Evolutionary conservation across 2,329 filamentous ascomycete species (phyloP).

Genomic region (Aspergillus pseudoviridinutans): DNA sequence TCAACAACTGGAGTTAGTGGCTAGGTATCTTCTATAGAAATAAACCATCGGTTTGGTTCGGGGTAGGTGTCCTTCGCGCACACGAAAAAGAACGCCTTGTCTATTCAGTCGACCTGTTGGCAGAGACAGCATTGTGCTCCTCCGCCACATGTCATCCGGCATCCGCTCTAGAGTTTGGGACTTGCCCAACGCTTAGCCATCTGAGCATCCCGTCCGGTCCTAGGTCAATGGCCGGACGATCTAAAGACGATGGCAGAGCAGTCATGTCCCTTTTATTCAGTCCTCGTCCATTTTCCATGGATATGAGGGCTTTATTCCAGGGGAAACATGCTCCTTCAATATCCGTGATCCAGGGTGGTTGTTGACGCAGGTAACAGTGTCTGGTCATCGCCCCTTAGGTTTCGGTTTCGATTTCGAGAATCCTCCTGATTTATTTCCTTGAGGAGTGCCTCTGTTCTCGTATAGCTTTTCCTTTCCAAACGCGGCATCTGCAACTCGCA

Average conservation of each 20-base stretch:
- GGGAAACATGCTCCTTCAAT: constrained; percentile 22
- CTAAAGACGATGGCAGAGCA: constrained; percentile 50
- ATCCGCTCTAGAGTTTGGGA: background rate
- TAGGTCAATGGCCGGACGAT: constrained; percentile 37
- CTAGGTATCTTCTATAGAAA: background rate
- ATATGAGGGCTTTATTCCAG: constrained; percentile 23
- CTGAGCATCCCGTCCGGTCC: constrained; percentile 34
- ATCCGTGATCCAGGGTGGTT: background rate
- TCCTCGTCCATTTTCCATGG: constrained; percentile 18
- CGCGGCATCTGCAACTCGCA: constrained; percentile 73
- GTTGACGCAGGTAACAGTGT: background rate
- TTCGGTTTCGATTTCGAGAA: constrained; percentile 24
- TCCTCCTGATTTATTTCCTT: constrained; percentile 28
- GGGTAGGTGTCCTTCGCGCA: background rate
- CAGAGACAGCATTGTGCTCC: background rate
- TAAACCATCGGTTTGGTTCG: background rate
- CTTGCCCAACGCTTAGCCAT: constrained; percentile 20
- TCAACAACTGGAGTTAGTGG: background rate
- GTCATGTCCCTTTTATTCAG: constrained; percentile 22
- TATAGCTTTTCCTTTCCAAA: constrained; percentile 74
- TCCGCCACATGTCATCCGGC: background rate
- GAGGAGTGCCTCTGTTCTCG: constrained; percentile 38
- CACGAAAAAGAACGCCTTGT: background rate
- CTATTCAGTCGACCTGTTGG: background rate
- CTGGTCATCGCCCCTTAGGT: constrained; percentile 29